These are phyloP conservation scores for Monilinia vaccinii-corymbosi DNA, from an alignment of 2,329 filamentous ascomycete genomes.

Conservation along the genomic window DNA sequence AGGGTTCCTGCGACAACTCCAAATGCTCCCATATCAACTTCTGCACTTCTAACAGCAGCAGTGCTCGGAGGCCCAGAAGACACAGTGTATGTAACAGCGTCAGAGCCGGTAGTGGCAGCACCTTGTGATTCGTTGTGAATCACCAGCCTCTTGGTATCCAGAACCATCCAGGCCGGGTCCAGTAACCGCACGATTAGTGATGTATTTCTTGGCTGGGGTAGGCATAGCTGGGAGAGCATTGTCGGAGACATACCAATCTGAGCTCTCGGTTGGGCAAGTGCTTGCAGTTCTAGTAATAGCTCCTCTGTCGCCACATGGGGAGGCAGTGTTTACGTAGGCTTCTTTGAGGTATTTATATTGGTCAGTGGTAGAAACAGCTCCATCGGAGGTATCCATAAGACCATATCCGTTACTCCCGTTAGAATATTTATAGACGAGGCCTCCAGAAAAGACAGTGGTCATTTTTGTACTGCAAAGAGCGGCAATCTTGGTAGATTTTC, in stretches of 20 bases:
- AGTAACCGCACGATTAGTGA: conserved; percentile 40
- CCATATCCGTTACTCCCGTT: conserved; percentile 72
- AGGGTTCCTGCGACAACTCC: background rate
- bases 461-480: conserved; percentile 76
- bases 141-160: conserved; percentile 24
- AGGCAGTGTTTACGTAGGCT: conserved; percentile 35
- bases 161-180: conserved; percentile 33
- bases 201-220: conserved; percentile 33
- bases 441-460: conserved; percentile 85
- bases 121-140: conserved; percentile 26
- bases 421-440: conserved; percentile 92
- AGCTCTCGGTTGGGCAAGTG: conserved; percentile 36
- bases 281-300: conserved; percentile 33
- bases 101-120: conserved; percentile 21
- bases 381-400: conserved; percentile 27
- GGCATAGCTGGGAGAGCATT: conserved; percentile 41
- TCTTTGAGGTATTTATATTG: conserved; percentile 42
- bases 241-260: conserved; percentile 39
- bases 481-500: conserved; percentile 70
- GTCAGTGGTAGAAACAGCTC: conserved; percentile 32
- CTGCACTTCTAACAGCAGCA: background rate
- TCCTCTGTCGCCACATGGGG: conserved; percentile 43
- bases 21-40: background rate
- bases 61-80: conserved; percentile 4
- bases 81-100: conserved; percentile 18